phyloP scores from a whole-genome alignment of 768 basidiomycete genomes.

The Russula olivacea region DNA sequence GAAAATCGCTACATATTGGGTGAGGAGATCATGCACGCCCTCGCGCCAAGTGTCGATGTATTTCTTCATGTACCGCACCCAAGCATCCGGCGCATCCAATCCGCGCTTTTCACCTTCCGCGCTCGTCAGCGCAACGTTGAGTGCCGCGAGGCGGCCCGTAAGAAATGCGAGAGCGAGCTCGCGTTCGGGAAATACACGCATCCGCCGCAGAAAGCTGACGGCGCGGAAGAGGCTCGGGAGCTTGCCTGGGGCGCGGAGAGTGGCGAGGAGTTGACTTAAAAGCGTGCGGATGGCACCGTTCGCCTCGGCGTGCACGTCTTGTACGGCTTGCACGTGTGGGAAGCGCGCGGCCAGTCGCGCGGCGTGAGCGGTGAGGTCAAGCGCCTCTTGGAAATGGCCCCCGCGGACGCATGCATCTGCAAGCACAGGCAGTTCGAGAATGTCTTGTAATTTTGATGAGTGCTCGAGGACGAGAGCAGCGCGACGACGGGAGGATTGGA shows the following conservation, averaged over 20 bases:
- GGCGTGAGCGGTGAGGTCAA: constrained; percentile 76
- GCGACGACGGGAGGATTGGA: constrained; percentile 69
- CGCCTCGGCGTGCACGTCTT: constrained; percentile 60
- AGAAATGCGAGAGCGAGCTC: constrained; percentile 86
- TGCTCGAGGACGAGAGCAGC: constrained; percentile 87
- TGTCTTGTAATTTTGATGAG: constrained; percentile 86
- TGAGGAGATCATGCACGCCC: constrained; percentile 86
- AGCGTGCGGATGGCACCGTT: constrained; percentile 60
- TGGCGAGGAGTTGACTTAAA: constrained; percentile 69
- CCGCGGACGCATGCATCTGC: constrained; percentile 92
- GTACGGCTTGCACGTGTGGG: constrained; percentile 45
- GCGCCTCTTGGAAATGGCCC: constrained; percentile 87
- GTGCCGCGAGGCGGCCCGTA: constrained; percentile 60
- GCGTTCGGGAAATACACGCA: constrained; percentile 64
- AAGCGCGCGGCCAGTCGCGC: constrained; percentile 38
- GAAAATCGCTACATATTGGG: constrained; percentile 86
- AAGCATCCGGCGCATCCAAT: constrained; percentile 50
- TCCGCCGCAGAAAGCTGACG: constrained; percentile 77
- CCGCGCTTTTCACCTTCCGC: constrained; percentile 38
- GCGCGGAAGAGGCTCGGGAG: constrained; percentile 88
- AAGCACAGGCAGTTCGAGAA: constrained; percentile 85
- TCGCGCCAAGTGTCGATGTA: constrained; percentile 92
- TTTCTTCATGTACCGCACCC: constrained; percentile 72
- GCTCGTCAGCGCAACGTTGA: constrained; percentile 51
- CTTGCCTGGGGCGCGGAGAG: constrained; percentile 80